phyloP scores from a whole-genome alignment of 148 eudicot species.

The Heliamphora exappendiculata region DNA sequence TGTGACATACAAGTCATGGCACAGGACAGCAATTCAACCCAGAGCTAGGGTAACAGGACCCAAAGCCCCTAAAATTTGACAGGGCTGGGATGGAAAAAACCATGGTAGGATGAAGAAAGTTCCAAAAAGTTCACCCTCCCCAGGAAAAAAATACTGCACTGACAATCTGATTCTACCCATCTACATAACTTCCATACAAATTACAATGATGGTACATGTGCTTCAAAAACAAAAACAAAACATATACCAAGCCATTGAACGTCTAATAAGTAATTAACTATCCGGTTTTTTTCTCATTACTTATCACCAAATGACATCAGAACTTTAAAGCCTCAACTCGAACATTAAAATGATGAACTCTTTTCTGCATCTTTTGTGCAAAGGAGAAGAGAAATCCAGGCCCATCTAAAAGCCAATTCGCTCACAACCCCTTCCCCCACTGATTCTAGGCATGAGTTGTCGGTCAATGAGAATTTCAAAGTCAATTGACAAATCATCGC shows the following conservation, averaged over 20 bases:
- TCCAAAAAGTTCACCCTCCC: not conserved
- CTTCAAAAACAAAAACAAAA: not conserved
- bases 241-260: not conserved
- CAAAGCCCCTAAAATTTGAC: not conserved
- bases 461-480: not conserved
- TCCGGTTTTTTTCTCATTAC: not conserved
- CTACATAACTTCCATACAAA: not conserved
- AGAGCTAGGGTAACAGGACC: not conserved
- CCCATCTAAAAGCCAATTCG: not conserved
- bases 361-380: not conserved
- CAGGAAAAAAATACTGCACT: not conserved
- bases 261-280: not conserved
- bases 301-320: not conserved
- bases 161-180: not conserved
- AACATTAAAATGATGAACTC: not conserved
- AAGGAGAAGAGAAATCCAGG: not conserved
- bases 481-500: not conserved
- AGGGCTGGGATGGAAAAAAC: not conserved
- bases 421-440: not conserved
- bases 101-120: not conserved
- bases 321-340: not conserved
- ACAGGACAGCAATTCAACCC: not conserved
- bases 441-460: not conserved
- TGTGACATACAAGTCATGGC: not conserved
- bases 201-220: not conserved